Conservation (phyloP, 2,329 filamentous ascomycete genomes). For the Periconia macrospinosa region DNA sequence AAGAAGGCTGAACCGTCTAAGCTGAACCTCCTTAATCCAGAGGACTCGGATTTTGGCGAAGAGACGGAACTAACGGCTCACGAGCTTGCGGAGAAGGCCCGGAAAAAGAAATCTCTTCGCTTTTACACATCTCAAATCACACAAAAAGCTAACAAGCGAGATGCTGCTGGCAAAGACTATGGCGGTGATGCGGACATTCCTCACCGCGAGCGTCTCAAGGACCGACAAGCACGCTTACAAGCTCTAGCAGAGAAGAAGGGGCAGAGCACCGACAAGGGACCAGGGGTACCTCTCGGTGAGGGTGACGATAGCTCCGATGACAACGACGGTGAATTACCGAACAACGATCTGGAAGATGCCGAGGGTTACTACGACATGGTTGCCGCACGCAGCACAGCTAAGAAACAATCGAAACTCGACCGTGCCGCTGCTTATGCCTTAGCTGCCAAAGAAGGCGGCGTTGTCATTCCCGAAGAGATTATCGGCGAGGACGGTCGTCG, state of each 20-base stretch:
- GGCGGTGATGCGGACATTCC: slow-evolving; percentile 84
- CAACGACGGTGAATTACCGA: slow-evolving; percentile 54
- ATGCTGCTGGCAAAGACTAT: slow-evolving; percentile 69
- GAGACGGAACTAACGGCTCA: slow-evolving; percentile 76
- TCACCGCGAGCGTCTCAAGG: slow-evolving; percentile 82
- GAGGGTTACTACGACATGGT: slow-evolving; percentile 92
- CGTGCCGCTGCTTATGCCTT: slow-evolving; percentile 59
- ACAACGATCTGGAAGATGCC: slow-evolving; percentile 52
- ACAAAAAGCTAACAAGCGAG: slow-evolving; percentile 88
- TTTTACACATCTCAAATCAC: slow-evolving; percentile 99
- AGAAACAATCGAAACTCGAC: slow-evolving; percentile 76
- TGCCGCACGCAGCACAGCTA: slow-evolving; percentile 63
- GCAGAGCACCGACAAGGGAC: slow-evolving; percentile 56
- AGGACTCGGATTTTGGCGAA: slow-evolving; percentile 91
- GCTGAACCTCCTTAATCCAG: slow-evolving; percentile 50
- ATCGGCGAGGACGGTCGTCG: slow-evolving; percentile 84
- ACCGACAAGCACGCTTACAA: slow-evolving; percentile 83
- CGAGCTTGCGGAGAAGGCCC: slow-evolving; percentile 82
- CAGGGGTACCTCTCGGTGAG: slow-evolving; percentile 66
- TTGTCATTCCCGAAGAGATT: slow-evolving; percentile 67
- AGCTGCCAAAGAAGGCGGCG: slow-evolving; percentile 59
- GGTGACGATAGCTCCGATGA: slow-evolving; percentile 69
- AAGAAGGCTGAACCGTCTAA: slow-evolving; percentile 26
- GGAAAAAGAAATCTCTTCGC: slow-evolving; percentile 86
- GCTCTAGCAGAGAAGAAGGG: slow-evolving; percentile 86